Evolutionary conservation across 2,329 filamentous ascomycete species (phyloP).

Genomic region (Microsporum ferrugineum): DNA sequence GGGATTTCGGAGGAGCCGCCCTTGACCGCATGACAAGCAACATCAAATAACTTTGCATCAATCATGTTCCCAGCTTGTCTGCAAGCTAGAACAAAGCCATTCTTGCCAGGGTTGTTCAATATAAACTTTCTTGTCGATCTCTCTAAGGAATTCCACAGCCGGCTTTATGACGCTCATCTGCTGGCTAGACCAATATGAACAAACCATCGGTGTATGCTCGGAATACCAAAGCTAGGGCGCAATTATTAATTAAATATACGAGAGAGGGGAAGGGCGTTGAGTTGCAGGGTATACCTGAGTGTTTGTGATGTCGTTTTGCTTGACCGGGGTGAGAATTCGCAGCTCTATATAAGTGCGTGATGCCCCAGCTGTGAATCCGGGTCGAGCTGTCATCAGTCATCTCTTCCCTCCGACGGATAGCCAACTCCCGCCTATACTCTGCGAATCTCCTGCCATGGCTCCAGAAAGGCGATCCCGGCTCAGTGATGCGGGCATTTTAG

Average conservation of each 20-base stretch:
- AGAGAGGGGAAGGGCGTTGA: neutral
- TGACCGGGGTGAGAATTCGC: neutral
- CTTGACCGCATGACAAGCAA: neutral
- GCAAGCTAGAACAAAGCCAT: neutral
- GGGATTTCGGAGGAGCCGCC: neutral
- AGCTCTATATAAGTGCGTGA: neutral
- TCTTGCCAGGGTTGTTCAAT: neutral
- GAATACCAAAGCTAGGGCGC: neutral
- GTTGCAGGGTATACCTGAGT: neutral
- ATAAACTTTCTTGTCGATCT: neutral
- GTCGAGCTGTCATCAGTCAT: neutral
- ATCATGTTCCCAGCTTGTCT: neutral
- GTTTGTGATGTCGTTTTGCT: neutral
- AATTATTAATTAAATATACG: constrained; percentile 3
- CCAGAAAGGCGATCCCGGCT: neutral
- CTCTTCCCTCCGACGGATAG: neutral
- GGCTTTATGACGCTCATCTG: neutral
- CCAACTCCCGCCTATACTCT: neutral
- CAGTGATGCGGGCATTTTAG: neutral
- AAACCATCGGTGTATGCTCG: neutral
- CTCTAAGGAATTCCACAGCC: neutral
- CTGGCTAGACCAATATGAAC: neutral
- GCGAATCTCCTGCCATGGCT: neutral
- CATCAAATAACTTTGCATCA: neutral
- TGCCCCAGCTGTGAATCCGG: neutral